Percentiles rank a stretch among this genome's conserved stretches.
phyloP scores from a whole-genome alignment of 257 asterid genomes.

The Asclepias syriaca region DNA sequence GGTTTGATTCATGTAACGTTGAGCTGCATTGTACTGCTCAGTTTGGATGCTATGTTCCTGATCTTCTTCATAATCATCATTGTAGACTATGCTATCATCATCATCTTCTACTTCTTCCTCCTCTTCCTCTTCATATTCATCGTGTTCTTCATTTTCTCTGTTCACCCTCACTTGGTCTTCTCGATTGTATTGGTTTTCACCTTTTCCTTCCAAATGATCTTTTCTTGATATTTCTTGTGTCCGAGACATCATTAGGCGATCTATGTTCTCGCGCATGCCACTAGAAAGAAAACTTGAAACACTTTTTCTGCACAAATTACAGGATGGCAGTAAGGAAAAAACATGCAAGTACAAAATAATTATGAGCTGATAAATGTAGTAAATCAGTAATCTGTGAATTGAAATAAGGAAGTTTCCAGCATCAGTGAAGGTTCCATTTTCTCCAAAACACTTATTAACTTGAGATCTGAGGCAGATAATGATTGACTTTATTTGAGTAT shows the following conservation, averaged over 20 bases:
- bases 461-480: background rate
- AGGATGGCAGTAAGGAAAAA: background rate
- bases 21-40: slow-evolving; percentile 31
- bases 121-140: slow-evolving; percentile 4
- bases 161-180: slow-evolving; percentile 11
- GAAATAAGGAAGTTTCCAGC: background rate
- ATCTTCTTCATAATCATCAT: slow-evolving; percentile 27
- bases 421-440: background rate
- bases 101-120: slow-evolving; percentile 21
- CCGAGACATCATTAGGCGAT: slow-evolving; percentile 55
- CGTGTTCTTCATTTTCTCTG: slow-evolving; percentile 10
- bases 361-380: background rate
- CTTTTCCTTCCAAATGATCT: slow-evolving; percentile 13
- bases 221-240: slow-evolving; percentile 28
- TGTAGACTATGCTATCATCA: slow-evolving; percentile 23
- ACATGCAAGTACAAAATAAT: background rate
- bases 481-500: background rate
- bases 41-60: slow-evolving; percentile 41
- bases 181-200: background rate
- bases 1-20: slow-evolving; percentile 29
- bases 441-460: background rate
- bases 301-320: slow-evolving; percentile 49
- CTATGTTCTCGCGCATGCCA: slow-evolving; percentile 57
- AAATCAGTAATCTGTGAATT: background rate
- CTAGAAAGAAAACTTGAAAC: slow-evolving; percentile 81